Evolutionary conservation across 257 asterid species (phyloP).

Genomic region (Primulina huaijiensis): DNA sequence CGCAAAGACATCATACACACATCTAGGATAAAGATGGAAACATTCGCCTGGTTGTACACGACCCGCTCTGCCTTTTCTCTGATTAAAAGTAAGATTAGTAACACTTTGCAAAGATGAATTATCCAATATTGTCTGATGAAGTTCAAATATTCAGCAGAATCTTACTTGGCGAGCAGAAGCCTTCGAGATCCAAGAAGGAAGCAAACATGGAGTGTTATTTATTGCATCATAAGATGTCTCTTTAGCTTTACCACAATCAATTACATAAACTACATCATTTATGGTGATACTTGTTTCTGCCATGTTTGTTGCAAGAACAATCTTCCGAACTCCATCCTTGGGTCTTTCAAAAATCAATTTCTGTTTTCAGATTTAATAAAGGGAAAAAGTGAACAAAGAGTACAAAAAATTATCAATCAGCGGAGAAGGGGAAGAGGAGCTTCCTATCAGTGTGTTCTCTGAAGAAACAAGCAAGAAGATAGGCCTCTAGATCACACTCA

Average conservation of each 20-base stretch:
- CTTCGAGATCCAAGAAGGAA: slow-evolving; percentile 94
- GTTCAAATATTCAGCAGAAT: slow-evolving; percentile 3
- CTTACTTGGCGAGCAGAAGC: slow-evolving; percentile 93
- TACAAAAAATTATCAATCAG: slow-evolving; percentile 19
- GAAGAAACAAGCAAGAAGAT: background rate
- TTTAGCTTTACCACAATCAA: slow-evolving; percentile 95
- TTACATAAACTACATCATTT: slow-evolving; percentile 93
- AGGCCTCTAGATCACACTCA: background rate
- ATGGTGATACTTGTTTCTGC: slow-evolving; percentile 96
- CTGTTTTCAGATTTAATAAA: slow-evolving; percentile 39
- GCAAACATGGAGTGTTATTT: slow-evolving; percentile 94
- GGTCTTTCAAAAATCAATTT: slow-evolving; percentile 81
- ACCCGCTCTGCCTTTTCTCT: slow-evolving; percentile 99
- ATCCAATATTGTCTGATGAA: slow-evolving; percentile 11
- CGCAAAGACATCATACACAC: slow-evolving; percentile 78
- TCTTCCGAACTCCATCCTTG: slow-evolving; percentile 81
- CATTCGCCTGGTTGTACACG: slow-evolving; percentile 99
- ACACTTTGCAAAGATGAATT: background rate
- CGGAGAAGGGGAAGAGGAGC: background rate
- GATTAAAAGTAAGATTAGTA: slow-evolving; percentile 30
- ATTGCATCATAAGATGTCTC: slow-evolving; percentile 97
- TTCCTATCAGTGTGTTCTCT: background rate
- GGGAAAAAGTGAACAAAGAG: slow-evolving; percentile 7
- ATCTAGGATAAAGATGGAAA: slow-evolving; percentile 90
- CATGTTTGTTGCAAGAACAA: slow-evolving; percentile 95